phyloP scores from a whole-genome alignment of 2,329 filamentous ascomycete species.

The Ascochyta fabae region DNA sequence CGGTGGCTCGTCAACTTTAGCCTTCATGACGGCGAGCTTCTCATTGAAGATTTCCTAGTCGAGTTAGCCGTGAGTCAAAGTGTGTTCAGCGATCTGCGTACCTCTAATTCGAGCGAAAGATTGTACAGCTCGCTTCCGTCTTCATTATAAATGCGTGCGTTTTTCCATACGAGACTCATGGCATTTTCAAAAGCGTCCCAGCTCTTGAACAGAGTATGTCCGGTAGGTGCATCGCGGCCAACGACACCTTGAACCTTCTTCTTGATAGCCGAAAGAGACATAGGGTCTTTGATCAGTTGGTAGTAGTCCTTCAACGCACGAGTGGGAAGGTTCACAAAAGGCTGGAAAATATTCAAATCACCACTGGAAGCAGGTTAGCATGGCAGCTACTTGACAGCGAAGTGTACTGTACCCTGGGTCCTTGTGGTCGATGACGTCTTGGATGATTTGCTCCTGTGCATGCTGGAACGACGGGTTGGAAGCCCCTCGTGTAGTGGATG shows the following conservation, averaged over 20 bases:
- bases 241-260: constrained; percentile 78
- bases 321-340: constrained; percentile 80
- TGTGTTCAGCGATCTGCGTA: constrained; percentile 46
- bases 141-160: constrained; percentile 89
- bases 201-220: constrained; percentile 73
- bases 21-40: constrained; percentile 74
- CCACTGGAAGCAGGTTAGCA: constrained; percentile 38
- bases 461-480: constrained; percentile 71
- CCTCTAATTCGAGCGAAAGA: constrained; percentile 80
- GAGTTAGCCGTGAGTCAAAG: constrained; percentile 21
- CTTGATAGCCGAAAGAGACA: constrained; percentile 78
- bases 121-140: constrained; percentile 85
- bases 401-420: constrained; percentile 55
- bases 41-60: constrained; percentile 71
- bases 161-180: constrained; percentile 81
- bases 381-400: background rate
- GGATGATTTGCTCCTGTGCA: constrained; percentile 84
- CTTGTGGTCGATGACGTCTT: constrained; percentile 71
- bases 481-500: constrained; percentile 46
- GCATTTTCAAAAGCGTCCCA: constrained; percentile 85
- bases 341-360: constrained; percentile 72
- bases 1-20: constrained; percentile 72
- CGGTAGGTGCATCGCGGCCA: constrained; percentile 67
- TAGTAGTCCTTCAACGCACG: constrained; percentile 85
- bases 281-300: constrained; percentile 78